phyloP scores from a whole-genome alignment of 352 stramenopile genomes.

The Pythium vanterpoolii region DNA sequence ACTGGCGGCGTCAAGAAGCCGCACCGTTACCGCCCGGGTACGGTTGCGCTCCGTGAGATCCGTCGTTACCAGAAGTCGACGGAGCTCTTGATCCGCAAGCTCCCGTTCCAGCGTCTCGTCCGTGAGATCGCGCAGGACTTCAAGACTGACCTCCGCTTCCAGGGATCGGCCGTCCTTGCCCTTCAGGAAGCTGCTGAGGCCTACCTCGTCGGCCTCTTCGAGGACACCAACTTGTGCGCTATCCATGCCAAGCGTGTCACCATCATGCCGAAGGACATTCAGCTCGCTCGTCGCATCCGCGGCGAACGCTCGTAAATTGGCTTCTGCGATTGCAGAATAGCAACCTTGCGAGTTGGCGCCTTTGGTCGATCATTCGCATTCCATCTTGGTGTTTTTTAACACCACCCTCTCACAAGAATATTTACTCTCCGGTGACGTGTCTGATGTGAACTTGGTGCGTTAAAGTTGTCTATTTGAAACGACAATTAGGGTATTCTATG shows the following conservation, averaged over 20 bases:
- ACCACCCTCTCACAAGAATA: no score
- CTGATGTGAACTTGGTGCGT: no score
- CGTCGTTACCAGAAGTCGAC: conserved; percentile 89
- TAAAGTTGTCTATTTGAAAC: no score
- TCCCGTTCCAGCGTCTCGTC: conserved; percentile 91
- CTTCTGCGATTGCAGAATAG: no score
- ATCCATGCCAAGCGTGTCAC: conserved; percentile 95
- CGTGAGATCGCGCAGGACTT: conserved; percentile 67
- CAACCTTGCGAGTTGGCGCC: no score
- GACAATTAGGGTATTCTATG: no score
- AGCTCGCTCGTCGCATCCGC: conserved; percentile 90
- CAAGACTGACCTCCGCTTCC: conserved; percentile 43
- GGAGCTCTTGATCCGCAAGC: conserved; percentile 89
- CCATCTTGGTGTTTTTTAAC: no score
- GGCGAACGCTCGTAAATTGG: conserved; percentile 28
- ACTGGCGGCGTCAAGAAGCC: conserved; percentile 79
- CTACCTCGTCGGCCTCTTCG: conserved; percentile 88
- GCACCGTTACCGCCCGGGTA: conserved; percentile 40
- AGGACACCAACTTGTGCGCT: conserved; percentile 89
- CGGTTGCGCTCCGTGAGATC: conserved; percentile 89
- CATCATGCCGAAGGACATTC: conserved; percentile 94
- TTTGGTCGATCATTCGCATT: no score
- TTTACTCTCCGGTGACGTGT: no score
- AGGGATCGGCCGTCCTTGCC: conserved; percentile 61
- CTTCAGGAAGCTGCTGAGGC: conserved; percentile 80